Percentiles rank a stretch among this genome's conserved stretches.
Evolutionary conservation across 805 yeast genomes (phyloP).

Genomic region (Brettanomyces anomalus): DNA sequence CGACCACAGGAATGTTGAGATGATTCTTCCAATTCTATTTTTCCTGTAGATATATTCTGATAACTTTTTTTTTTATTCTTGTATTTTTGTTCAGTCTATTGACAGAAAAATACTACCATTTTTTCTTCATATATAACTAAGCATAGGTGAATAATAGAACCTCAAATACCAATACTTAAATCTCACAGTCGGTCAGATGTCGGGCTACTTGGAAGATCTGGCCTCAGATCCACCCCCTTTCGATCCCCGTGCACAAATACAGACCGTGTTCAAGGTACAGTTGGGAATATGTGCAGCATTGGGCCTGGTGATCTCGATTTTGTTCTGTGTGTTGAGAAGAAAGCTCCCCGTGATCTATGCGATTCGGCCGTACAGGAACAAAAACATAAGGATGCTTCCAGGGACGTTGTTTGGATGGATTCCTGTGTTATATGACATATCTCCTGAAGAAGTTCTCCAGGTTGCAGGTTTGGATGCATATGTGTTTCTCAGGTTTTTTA

Average conservation of each 20-base stretch:
- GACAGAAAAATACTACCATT: too few species aligned
- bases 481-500: conserved; percentile 49
- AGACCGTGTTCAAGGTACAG: conserved; percentile 51
- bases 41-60: too few species aligned
- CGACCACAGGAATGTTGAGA: too few species aligned
- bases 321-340: conserved; percentile 43
- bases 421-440: conserved; percentile 33
- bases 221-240: conserved; percentile 27
- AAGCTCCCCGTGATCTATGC: conserved; percentile 52
- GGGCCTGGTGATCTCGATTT: conserved; percentile 37
- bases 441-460: conserved; percentile 43
- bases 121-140: too few species aligned
- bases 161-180: too few species aligned
- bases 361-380: conserved; percentile 40
- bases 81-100: too few species aligned
- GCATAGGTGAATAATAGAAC: too few species aligned
- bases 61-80: too few species aligned
- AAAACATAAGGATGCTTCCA: conserved; percentile 37
- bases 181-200: too few species aligned
- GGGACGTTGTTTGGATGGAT: conserved; percentile 45
- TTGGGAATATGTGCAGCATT: conserved; percentile 37
- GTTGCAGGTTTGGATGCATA: conserved; percentile 53
- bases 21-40: too few species aligned
- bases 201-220: conserved; percentile 9
- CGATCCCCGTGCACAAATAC: conserved; percentile 34